Base-by-base conservation (phyloP, 2,329 filamentous ascomycete species). In the Phyllosticta paracitricarpa region DNA sequence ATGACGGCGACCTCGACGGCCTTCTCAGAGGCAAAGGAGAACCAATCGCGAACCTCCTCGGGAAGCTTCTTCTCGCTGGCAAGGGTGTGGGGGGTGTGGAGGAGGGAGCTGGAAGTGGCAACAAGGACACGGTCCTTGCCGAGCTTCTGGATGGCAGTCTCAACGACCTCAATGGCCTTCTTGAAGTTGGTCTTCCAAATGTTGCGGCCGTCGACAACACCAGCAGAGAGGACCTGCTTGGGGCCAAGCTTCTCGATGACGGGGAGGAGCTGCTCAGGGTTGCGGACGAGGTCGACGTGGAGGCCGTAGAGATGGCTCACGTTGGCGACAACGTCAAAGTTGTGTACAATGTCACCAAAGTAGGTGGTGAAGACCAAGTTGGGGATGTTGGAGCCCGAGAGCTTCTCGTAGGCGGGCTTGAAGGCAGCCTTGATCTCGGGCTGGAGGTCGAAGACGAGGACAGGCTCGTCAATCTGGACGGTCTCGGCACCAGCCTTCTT, bases 171-270 rank as follows among this genome's bases (percentile, higher is more conserved):
- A 67, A 99, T 95, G 73, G 94, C 91, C 71, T 85, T 86, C 85
- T 96, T 89, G 82, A 97, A 89, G 87, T 97, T 96, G 80, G 91
- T 97, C 89, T 99, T 99, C 94, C 94, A 99, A 84, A 99, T 97
- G 85, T 99, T 99, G 73, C 94, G 91, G 72, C 94, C 94, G 72
- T 99, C 92, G 68, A 99, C 94, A 70, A 99, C 89, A 90, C 94
- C 94, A 67, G 87, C 89, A 68, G 94, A 99, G 68, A 99, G 87
- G 69, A 91, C 79, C 75, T 96, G 95, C 77, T 91, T 91, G 75
- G 90, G 79, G 76, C 91, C 91, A 67, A 99, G 86, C 72, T 91
- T 87, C 72, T 81, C 82, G 69, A 91, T 77, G 71, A 99, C 91
- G 67, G 88, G 85, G 65, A 94, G 86, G 66, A 99, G 88, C 83